Percentiles rank a stretch among this genome's conserved stretches.
phyloP scores from a whole-genome alignment of 345 rosid species.

The thale cress (Arabidopsis thaliana) region DNA sequence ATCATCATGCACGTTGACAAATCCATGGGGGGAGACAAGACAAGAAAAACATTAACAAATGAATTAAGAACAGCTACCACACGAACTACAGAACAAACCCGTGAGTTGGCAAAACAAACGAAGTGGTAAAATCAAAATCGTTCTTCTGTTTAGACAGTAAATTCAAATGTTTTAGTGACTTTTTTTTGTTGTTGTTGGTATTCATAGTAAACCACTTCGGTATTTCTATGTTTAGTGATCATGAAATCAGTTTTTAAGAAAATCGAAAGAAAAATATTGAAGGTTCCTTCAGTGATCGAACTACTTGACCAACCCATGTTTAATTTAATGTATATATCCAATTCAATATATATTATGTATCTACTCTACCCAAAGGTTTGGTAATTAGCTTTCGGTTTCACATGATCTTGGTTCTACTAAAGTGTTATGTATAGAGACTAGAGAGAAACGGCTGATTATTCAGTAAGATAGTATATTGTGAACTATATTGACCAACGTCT shows the following conservation, averaged over 20 bases:
- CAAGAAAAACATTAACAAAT: constrained; percentile 24
- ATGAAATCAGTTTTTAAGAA: neutral
- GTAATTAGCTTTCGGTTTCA: constrained; percentile 28
- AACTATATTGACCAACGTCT: neutral
- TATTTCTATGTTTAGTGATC: neutral
- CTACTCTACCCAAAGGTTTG: constrained; percentile 31
- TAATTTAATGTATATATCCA: neutral
- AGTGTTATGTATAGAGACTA: constrained; percentile 13
- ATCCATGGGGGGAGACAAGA: constrained; percentile 7
- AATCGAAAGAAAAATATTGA: neutral
- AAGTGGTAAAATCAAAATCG: constrained; percentile 14
- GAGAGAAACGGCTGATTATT: neutral
- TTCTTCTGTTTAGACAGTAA: neutral
- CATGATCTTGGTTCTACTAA: constrained; percentile 17
- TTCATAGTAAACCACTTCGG: neutral
- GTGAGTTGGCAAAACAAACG: constrained; percentile 37
- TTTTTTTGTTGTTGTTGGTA: neutral
- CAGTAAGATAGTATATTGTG: neutral
- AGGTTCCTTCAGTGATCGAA: neutral
- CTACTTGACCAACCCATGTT: constrained; percentile 30
- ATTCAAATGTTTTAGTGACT: neutral
- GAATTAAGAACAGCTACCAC: constrained; percentile 28
- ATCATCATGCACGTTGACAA: constrained; percentile 21
- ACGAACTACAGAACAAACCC: constrained; percentile 37
- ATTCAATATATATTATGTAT: neutral